These are phyloP conservation scores for Candida ascalaphidarum DNA, from an alignment of 805 yeast genomes.

Conservation along the genomic window DNA sequence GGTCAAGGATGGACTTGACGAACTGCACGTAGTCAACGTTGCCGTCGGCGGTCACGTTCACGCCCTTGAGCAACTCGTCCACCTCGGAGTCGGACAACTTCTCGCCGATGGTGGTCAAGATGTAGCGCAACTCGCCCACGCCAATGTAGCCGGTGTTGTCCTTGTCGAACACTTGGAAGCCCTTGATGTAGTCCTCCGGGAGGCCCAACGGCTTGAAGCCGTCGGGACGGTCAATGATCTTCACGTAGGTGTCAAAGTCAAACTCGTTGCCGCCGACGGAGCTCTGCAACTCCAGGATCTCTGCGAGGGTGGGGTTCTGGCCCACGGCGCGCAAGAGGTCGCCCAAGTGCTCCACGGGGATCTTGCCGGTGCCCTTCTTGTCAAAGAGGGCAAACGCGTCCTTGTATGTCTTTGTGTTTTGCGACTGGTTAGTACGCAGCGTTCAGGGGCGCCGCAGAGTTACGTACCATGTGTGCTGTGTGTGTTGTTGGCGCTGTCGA, in stretches of 20 bases:
- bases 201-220: constrained; percentile 84
- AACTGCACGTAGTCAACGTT: constrained; percentile 92
- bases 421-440: too few species aligned
- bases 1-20: constrained; percentile 88
- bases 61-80: constrained; percentile 93
- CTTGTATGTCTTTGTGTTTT: constrained; percentile 47
- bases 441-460: too few species aligned
- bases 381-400: constrained; percentile 97
- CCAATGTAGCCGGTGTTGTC: constrained; percentile 93
- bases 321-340: constrained; percentile 95
- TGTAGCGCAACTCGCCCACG: constrained; percentile 93
- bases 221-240: constrained; percentile 75
- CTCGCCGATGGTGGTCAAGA: constrained; percentile 93
- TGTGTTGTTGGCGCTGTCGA: too few species aligned
- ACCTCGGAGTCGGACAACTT: constrained; percentile 86
- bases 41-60: constrained; percentile 87
- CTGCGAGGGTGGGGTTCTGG: constrained; percentile 93
- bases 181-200: constrained; percentile 83
- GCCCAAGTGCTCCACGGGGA: constrained; percentile 77
- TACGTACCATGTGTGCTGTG: too few species aligned
- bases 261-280: constrained; percentile 40
- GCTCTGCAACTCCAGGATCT: constrained; percentile 47
- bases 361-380: constrained; percentile 90
- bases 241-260: constrained; percentile 70
- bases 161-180: constrained; percentile 95